Percentiles rank a stretch among this genome's conserved stretches.
Conservation (phyloP, 805 yeast species). For the Clavispora carvajalis region DNA sequence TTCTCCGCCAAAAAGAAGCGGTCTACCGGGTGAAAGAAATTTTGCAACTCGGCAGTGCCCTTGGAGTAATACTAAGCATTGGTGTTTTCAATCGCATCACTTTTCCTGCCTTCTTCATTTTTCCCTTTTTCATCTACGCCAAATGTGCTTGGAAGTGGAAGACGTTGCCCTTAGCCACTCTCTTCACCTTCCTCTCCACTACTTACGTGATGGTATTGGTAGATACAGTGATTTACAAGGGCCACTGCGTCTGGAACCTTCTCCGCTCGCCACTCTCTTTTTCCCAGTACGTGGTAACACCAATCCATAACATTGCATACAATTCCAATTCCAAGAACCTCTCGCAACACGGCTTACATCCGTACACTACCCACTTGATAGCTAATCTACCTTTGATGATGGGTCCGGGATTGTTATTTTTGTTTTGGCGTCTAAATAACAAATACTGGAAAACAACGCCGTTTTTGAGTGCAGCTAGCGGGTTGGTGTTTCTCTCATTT, state of each 20-base stretch:
- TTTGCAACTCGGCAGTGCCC: constrained; percentile 35
- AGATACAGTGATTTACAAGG: constrained; percentile 49
- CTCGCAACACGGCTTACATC: constrained; percentile 77
- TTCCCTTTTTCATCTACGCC: constrained; percentile 52
- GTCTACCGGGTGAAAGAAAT: constrained; percentile 9
- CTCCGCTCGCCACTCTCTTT: constrained; percentile 10
- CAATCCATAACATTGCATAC: constrained; percentile 71
- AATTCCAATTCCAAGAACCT: constrained; percentile 58
- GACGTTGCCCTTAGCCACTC: constrained; percentile 22
- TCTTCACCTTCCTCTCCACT: constrained; percentile 28
- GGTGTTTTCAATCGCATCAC: constrained; percentile 87
- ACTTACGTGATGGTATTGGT: constrained; percentile 35
- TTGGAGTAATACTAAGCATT: constrained; percentile 38
- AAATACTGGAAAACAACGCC: constrained; percentile 49
- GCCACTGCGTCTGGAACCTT: constrained; percentile 4
- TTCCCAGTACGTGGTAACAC: constrained; percentile 51
- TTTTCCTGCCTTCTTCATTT: constrained; percentile 64
- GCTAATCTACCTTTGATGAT: constrained; percentile 74
- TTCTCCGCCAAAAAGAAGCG: constrained; percentile 4
- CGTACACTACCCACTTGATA: constrained; percentile 66
- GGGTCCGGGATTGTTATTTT: constrained; percentile 63
- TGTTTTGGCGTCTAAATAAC: constrained; percentile 31
- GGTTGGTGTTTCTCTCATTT: constrained; percentile 54
- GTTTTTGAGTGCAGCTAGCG: constrained; percentile 57
- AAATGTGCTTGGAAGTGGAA: constrained; percentile 37